Evolutionary conservation across 768 basidiomycete genomes (phyloP), one percentile per base, ranked within the genome.

Genomic region (Lactarius pseudohatsudake): DNA sequence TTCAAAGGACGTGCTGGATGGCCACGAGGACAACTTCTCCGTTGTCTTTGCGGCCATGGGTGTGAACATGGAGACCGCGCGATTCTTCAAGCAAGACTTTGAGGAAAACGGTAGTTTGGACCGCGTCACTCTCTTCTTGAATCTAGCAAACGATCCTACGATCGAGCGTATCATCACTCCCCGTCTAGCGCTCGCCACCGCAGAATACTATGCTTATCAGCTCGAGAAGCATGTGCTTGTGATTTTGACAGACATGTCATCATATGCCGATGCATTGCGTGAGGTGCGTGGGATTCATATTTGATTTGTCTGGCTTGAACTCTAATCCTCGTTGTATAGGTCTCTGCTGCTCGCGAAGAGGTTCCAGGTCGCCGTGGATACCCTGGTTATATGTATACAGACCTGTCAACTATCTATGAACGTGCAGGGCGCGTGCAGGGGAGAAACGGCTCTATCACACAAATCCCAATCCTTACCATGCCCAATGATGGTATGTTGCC

Each of bases 31-130:
- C 81, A 99, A 99, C 79, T 99, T 99, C 85, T 96, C 94, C 57
- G 96, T 99, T 74, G 97, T 98, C 57, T 99, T 98, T 76, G 97
- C 96, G 64, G 97, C 97, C 47, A 98, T 99, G 97, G 97, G 97
- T 85, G 97, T 96, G 66, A 99, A 99, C 82, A 97, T 97, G 95
- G 97, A 99, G 79, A 98, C 97, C 7, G 97, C 97, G 57, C 88
- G 96, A 61, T 99, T 97, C 84, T 99, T 99, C 91, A 96, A 96
- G 79, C 92, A 96, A 76, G 97, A 99, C 81, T 98, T 98, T 76
- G 96, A 98, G 79, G 96, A 97, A 74, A 98, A 97, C 76, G 97
- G 97, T 62, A 92, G 90, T 82, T 84, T 98, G 68, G 95, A 98
- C 79, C 91, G 97, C 72, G 95, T 97, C 62, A 98, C 97, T 8